These are phyloP conservation scores for Miamiensis avidus DNA, from an alignment of 169 alveolate species.

Conservation along the genomic window DNA sequence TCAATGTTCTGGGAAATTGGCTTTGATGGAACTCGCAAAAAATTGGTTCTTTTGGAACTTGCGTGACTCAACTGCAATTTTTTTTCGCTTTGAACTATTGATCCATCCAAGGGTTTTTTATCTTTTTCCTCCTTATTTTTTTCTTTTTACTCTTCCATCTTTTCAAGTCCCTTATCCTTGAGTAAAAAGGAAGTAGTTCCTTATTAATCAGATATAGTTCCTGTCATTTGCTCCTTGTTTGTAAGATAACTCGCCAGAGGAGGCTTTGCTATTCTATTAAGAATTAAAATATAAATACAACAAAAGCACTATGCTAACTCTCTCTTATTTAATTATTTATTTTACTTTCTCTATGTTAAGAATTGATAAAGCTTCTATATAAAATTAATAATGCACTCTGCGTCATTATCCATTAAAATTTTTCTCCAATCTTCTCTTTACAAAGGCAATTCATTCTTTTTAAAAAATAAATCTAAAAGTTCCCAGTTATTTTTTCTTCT, in stretches of 20 bases:
- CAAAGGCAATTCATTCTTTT: constrained; percentile 58
- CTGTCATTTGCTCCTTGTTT: constrained; percentile 30
- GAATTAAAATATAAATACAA: neutral
- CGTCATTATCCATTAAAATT: constrained; percentile 31
- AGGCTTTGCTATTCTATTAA: constrained; percentile 35
- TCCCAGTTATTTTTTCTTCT: constrained; percentile 79
- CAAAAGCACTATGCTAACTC: too few species aligned
- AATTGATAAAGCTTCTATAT: constrained; percentile 18
- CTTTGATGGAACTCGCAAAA: constrained; percentile 45
- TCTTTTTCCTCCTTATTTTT: constrained; percentile 26
- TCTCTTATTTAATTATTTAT: neutral
- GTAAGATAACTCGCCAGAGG: constrained; percentile 44
- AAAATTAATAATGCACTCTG: constrained; percentile 25
- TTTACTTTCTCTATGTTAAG: constrained; percentile 41
- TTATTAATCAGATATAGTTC: constrained; percentile 13
- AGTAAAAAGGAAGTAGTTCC: constrained; percentile 38
- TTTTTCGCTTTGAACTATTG: constrained; percentile 13
- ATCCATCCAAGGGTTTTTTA: constrained; percentile 6
- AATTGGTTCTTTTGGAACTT: constrained; percentile 46
- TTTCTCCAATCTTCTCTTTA: constrained; percentile 36
- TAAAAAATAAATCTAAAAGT: constrained; percentile 62
- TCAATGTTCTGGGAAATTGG: constrained; percentile 41
- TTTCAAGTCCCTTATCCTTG: constrained; percentile 47
- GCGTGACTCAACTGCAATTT: constrained; percentile 2
- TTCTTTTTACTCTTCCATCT: constrained; percentile 31